Evolutionary conservation across 495 filamentous ascomycete genomes (phyloP).

Genomic region (Penicillium cinerascens): DNA sequence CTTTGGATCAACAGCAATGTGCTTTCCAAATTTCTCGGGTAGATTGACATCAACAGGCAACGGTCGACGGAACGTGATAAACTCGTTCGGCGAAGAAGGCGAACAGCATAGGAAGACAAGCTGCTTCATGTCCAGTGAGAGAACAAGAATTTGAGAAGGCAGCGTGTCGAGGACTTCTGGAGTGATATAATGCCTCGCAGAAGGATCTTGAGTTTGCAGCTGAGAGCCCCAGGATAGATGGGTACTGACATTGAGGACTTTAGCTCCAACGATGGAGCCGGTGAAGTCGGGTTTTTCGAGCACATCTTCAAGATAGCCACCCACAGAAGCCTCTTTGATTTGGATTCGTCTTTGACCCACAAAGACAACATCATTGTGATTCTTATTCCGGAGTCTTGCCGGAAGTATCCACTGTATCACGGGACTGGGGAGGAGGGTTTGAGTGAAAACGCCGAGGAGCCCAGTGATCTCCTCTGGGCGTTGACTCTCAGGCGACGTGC

Average conservation of each 20-base stretch:
- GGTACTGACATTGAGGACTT: constrained; percentile 36
- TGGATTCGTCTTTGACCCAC: constrained; percentile 65
- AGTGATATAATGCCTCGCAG: background rate
- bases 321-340: constrained; percentile 59
- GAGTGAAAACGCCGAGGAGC: constrained; percentile 73
- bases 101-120: constrained; percentile 68
- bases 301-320: constrained; percentile 65
- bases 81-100: constrained; percentile 43
- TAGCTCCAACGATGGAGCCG: constrained; percentile 51
- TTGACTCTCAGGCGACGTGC: background rate
- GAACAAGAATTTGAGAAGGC: constrained; percentile 72
- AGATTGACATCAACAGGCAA: constrained; percentile 53
- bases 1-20: constrained; percentile 79
- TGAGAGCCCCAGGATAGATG: constrained; percentile 32
- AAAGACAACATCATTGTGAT: constrained; percentile 86
- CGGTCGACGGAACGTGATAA: constrained; percentile 56
- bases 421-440: constrained; percentile 72
- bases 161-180: constrained; percentile 26
- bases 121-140: constrained; percentile 66
- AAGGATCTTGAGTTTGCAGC: constrained; percentile 15
- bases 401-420: constrained; percentile 76
- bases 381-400: constrained; percentile 63
- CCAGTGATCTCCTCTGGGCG: constrained; percentile 36
- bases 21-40: constrained; percentile 64
- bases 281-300: constrained; percentile 71